These are phyloP conservation scores for Sugiyamaella smithiae DNA, from an alignment of 805 yeast species.

Conservation along the genomic window DNA sequence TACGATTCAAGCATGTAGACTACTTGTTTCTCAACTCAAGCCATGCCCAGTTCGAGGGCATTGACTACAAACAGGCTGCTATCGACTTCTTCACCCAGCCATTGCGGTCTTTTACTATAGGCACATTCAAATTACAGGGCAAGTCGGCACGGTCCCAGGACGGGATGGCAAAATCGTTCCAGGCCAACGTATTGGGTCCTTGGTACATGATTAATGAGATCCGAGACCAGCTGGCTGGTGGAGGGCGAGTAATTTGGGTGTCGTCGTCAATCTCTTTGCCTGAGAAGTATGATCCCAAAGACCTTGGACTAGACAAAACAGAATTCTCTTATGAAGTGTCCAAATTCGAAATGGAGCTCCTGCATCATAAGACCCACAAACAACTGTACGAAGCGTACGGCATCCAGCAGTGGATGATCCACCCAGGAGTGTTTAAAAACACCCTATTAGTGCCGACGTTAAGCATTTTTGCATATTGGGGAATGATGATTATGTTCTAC, in stretches of 20 bases:
- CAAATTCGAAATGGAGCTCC: slow-evolving; percentile 77
- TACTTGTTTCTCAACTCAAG: slow-evolving; percentile 86
- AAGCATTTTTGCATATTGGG: slow-evolving; percentile 75
- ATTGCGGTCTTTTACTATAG: slow-evolving; percentile 79
- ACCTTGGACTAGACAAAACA: slow-evolving; percentile 64
- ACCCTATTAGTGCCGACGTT: slow-evolving; percentile 73
- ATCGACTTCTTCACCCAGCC: slow-evolving; percentile 67
- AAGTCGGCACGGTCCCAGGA: slow-evolving; percentile 74
- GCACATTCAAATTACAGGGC: slow-evolving; percentile 79
- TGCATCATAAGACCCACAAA: slow-evolving; percentile 70
- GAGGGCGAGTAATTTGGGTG: slow-evolving; percentile 79
- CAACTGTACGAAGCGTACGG: slow-evolving; percentile 47
- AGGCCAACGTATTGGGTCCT: slow-evolving; percentile 96
- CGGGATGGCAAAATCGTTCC: slow-evolving; percentile 83
- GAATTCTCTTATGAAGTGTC: slow-evolving; percentile 86
- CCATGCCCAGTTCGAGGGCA: slow-evolving; percentile 81
- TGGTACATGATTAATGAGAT: slow-evolving; percentile 75
- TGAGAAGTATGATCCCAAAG: slow-evolving; percentile 66
- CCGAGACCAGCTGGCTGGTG: slow-evolving; percentile 49
- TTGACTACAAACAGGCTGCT: slow-evolving; percentile 79
- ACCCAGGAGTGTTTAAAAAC: slow-evolving; percentile 92
- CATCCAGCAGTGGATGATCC: slow-evolving; percentile 72
- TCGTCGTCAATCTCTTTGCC: slow-evolving; percentile 81
- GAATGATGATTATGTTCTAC: slow-evolving; percentile 83
- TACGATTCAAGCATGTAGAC: slow-evolving; percentile 65